Percentiles rank a stretch among this genome's conserved stretches.
phyloP scores from a whole-genome alignment of 768 basidiomycete genomes.

The Russula dissimulans region DNA sequence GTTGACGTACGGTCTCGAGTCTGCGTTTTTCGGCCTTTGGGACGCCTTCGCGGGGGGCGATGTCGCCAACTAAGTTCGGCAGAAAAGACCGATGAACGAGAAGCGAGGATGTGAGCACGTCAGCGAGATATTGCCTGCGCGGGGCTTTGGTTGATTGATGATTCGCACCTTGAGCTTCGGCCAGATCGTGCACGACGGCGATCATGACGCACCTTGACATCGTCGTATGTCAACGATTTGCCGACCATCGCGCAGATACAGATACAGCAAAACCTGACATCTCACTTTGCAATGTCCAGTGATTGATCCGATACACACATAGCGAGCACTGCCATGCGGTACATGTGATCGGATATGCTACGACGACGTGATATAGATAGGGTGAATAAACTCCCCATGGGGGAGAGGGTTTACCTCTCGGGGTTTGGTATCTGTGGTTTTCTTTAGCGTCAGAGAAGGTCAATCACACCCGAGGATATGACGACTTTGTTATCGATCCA shows the following conservation, averaged over 20 bases:
- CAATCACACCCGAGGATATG: neutral
- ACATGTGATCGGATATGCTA: constrained; percentile 90
- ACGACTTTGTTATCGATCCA: constrained; percentile 79
- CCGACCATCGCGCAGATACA: neutral
- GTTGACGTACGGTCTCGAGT: constrained; percentile 52
- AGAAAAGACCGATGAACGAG: neutral
- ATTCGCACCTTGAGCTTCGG: constrained; percentile 77
- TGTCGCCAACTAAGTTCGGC: constrained; percentile 71
- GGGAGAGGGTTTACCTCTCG: constrained; percentile 45
- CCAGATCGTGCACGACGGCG: constrained; percentile 87
- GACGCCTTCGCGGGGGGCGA: constrained; percentile 83
- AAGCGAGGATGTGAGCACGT: neutral
- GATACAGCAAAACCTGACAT: neutral
- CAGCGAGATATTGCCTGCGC: too few relatives aligned
- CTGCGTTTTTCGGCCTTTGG: constrained; percentile 69
- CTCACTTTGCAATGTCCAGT: constrained; percentile 67
- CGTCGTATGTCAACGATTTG: neutral
- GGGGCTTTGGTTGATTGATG: neutral
- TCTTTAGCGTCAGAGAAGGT: constrained; percentile 2
- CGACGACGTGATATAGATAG: neutral
- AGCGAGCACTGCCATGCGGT: constrained; percentile 90
- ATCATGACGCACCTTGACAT: constrained; percentile 74
- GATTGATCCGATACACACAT: constrained; percentile 74
- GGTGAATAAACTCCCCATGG: neutral
- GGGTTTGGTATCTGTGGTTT: constrained; percentile 58